phyloP scores from a whole-genome alignment of 2,329 filamentous ascomycete species.

The Fusarium chuoi region DNA sequence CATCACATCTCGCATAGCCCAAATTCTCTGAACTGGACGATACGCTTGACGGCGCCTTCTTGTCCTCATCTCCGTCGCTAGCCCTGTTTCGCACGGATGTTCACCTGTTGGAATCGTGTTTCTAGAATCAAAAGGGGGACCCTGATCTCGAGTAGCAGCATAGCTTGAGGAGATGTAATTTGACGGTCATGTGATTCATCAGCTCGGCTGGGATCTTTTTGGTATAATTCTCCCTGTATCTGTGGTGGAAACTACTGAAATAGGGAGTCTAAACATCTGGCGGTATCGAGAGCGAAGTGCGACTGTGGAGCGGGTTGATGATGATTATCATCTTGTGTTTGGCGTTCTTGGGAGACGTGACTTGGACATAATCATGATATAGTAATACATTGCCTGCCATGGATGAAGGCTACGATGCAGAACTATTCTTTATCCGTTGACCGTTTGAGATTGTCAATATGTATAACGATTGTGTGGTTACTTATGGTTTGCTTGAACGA shows the following conservation, averaged over 20 bases:
- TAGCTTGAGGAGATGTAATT: conserved; percentile 14
- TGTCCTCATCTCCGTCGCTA: conserved; percentile 17
- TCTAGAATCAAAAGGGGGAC: conserved; percentile 20
- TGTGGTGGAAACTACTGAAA: not conserved
- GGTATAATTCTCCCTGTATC: not conserved
- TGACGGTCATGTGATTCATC: not conserved
- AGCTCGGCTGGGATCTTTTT: not conserved
- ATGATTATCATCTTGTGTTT: conserved; percentile 5
- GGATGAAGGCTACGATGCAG: conserved; percentile 4
- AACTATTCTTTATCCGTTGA: not conserved
- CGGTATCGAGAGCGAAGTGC: conserved; percentile 2
- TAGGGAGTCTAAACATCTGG: not conserved
- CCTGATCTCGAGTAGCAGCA: not conserved
- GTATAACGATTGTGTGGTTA: not conserved
- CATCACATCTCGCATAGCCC: conserved; percentile 23
- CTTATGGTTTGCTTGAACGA: not conserved
- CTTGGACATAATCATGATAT: conserved; percentile 37
- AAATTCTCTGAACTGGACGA: conserved; percentile 11
- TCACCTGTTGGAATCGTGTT: conserved; percentile 12
- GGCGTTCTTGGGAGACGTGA: conserved; percentile 21
- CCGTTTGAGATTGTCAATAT: too few species aligned
- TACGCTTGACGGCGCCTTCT: conserved; percentile 15
- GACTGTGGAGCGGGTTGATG: not conserved
- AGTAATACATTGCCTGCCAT: conserved; percentile 34
- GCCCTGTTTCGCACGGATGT: conserved; percentile 12